These are phyloP conservation scores for Neurospora sp. DNA, from an alignment of 495 filamentous ascomycete species.

Conservation along the genomic window DNA sequence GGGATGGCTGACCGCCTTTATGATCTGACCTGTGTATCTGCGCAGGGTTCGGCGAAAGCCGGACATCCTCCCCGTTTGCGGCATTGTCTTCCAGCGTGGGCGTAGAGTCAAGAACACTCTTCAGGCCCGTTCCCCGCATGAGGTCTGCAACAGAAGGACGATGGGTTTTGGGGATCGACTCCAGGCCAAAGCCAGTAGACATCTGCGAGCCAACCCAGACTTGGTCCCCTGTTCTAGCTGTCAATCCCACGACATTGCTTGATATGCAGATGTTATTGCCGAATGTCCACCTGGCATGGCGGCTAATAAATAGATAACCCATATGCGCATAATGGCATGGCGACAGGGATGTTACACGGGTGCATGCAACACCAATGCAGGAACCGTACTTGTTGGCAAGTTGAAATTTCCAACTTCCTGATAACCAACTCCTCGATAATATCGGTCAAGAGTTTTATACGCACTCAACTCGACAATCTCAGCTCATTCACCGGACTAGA, in stretches of 20 bases:
- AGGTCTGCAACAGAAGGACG: not conserved
- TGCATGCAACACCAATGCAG: not conserved
- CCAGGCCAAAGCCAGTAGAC: not conserved
- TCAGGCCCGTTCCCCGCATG: not conserved
- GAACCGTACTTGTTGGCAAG: not conserved
- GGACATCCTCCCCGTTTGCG: not conserved
- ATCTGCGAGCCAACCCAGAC: too few species aligned
- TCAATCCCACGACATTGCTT: not conserved
- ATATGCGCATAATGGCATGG: not conserved
- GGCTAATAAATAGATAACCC: not conserved
- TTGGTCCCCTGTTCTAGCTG: too few species aligned
- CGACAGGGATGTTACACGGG: not conserved
- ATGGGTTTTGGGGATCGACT: not conserved
- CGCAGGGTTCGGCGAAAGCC: not conserved
- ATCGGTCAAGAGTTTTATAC: not conserved
- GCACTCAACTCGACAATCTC: not conserved
- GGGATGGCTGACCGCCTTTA: too few species aligned
- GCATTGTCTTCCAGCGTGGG: not conserved
- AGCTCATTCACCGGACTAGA: not conserved
- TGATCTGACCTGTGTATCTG: not conserved
- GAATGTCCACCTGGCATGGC: not conserved
- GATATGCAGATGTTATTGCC: not conserved
- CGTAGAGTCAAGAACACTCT: not conserved
- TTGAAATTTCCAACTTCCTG: not conserved
- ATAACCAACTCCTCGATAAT: not conserved